Evolutionary conservation across 768 basidiomycete genomes (phyloP).

Genomic region (Suillus subluteus): DNA sequence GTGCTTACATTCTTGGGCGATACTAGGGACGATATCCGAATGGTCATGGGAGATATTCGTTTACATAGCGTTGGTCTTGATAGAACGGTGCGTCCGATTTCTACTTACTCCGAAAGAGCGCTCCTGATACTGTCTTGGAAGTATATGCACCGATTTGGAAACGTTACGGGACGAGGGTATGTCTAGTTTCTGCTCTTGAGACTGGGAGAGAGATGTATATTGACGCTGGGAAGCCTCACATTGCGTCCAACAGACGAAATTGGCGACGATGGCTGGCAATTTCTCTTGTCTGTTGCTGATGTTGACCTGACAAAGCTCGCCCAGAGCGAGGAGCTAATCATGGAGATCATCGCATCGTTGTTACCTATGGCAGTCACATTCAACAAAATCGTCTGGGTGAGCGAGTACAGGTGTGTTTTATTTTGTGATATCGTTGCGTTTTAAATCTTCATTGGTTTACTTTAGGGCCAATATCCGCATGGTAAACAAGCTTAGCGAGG

Average conservation of each 20-base stretch:
- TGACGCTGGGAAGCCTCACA: slow-evolving; percentile 9
- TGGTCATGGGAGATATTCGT: slow-evolving; percentile 26
- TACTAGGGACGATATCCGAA: slow-evolving; percentile 22
- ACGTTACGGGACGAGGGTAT: slow-evolving; percentile 15
- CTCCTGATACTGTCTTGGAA: neutral
- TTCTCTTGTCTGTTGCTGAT: too few relatives aligned
- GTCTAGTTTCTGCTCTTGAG: neutral
- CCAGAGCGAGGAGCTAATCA: slow-evolving; percentile 28
- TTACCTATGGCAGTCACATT: slow-evolving; percentile 26
- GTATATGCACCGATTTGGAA: slow-evolving; percentile 45
- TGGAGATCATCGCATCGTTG: slow-evolving; percentile 26
- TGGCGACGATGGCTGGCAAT: neutral
- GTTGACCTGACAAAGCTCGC: slow-evolving; percentile 21
- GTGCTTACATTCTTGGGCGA: slow-evolving; percentile 15
- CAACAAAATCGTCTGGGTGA: slow-evolving; percentile 29
- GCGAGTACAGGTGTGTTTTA: slow-evolving; percentile 31
- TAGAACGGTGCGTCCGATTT: slow-evolving; percentile 33
- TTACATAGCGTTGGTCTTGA: slow-evolving; percentile 40
- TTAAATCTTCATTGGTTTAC: too few relatives aligned
- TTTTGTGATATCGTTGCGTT: too few relatives aligned
- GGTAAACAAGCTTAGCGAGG: too few relatives aligned
- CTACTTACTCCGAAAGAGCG: neutral
- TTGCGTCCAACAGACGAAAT: slow-evolving; percentile 25
- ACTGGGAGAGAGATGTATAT: neutral
- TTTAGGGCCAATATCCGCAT: too few relatives aligned